Conservation (phyloP, 306 rosid genomes). For the Pyrus betulifolia region DNA sequence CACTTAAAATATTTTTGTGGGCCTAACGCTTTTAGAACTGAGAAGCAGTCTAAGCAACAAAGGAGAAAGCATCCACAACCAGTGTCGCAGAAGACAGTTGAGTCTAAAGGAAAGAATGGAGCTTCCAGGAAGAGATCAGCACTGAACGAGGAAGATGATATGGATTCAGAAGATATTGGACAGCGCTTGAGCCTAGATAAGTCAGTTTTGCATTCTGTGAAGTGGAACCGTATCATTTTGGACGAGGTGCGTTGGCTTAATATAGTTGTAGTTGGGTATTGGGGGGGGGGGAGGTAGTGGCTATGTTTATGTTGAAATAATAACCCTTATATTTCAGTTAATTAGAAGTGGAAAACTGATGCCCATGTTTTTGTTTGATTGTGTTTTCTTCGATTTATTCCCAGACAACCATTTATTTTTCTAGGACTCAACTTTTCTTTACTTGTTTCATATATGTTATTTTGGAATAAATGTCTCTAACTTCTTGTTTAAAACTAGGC, state of each 20-base stretch:
- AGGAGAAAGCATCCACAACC: slow-evolving; percentile 34
- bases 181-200: slow-evolving; percentile 10
- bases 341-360: not conserved
- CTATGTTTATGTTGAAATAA: not conserved
- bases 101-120: slow-evolving; percentile 3
- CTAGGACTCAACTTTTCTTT: not conserved
- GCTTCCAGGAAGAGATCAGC: slow-evolving; percentile 1
- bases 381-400: not conserved
- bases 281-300: not conserved
- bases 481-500: slow-evolving; percentile 37
- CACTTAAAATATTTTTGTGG: slow-evolving; percentile 74
- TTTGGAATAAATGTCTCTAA: not conserved
- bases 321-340: not conserved
- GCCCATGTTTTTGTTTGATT: not conserved
- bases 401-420: not conserved
- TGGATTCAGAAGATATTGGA: slow-evolving; percentile 3
- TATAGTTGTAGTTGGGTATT: not conserved
- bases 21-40: slow-evolving; percentile 58
- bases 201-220: slow-evolving; percentile 59
- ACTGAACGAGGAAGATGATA: slow-evolving; percentile 20
- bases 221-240: slow-evolving; percentile 80
- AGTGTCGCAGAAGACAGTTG: slow-evolving; percentile 9
- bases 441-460: not conserved
- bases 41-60: slow-evolving; percentile 71
- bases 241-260: slow-evolving; percentile 65